Evolutionary conservation across 306 rosid genomes (phyloP), one percentile per base, ranked within the genome.

Genomic region (Castanea crenata): DNA sequence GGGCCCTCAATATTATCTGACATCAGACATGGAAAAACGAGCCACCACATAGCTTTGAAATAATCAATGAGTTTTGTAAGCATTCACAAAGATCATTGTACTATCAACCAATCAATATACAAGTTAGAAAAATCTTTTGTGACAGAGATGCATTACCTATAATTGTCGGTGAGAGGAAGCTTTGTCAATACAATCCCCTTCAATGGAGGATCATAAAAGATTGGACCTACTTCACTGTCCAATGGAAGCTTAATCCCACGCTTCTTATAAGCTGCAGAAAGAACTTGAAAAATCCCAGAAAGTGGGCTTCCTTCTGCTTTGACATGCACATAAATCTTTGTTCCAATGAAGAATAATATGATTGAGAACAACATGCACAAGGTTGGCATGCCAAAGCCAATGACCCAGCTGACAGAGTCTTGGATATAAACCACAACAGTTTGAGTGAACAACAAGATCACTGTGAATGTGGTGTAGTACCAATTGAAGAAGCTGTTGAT

Each of bases 371-470:
- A 57, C 94, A 90, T 90, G 46, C 88, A 87, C 2, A 71, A 0
- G 0, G 94, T 87, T 1, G 94, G 98, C 13, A 92, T 76, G 4
- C 82, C 98, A 77, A 90, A 94, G 0, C 97, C 99, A 5, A 92
- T 35, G n/a, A 76, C 88, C 99, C 99, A 94, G 62, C 97, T 94
- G 4, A 94, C 57, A 5, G 89, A 71, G 35, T 90, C 97, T 83
- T 94, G 99, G 3, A 94, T 41, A 64, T 92, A 94, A 6, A 94
- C 85, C 58, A 94, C 81, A 0, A 91, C 41, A 0, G 97, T 89
- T 55, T 74, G 85, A 72, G 85, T 80, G 65, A 94, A 0, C 29
- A 91, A 21, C 65, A 92, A 18, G 1, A 88, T 82, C 20, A 88
- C 12, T 0, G 85, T 56, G 15, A 84, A 80, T 0, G 87, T 54